Evolutionary conservation across 78 protist species (phyloP), one percentile per base, ranked within the genome.

Genomic region (Chrysochromulina parva): DNA sequence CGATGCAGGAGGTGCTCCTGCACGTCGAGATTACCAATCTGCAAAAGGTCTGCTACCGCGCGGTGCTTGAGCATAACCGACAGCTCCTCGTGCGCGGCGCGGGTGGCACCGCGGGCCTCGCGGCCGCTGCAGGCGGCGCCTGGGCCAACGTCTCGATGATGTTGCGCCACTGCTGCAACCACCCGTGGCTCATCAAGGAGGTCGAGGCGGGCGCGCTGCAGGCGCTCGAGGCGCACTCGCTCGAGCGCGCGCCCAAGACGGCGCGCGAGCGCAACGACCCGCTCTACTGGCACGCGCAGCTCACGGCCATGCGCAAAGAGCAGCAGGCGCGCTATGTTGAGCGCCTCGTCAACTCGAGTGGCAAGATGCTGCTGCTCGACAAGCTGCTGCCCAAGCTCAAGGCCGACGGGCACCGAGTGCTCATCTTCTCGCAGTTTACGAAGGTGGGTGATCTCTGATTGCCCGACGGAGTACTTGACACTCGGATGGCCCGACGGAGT

Each of bases 31-130:
- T 98, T 48, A 96, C 99, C 6, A 50, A 89, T 19, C 80, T 96
- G 11, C 99, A 98, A 89, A 96, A 96, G 92, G 81, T 89, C 66
- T 98, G 91, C 89, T 98, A 98, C 95, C 95, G 97, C n/a, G 98
- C 99, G 38, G 89, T 97, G 80, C 90, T 94, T 69, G 98, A 96
- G 85, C 81, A 81, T 53, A 97, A 98, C 88, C 4, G 10, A 13
- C 67, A 55, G 67, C 54, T 85, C 9, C 22, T 85, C n/a, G 38
- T 38, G 38, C 38, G 38, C 38, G 38, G 38, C 38, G 38, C 38
- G 38, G 38, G 38, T 38, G 38, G 38, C 38, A 38, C 38, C 38
- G 38, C 38, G 38, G 38, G 38, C 38, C 38, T 38, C 38, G 38
- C 38, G 38, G 38, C 38, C 38, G 38, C 38, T 38, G 38, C 38